Conservation (phyloP, 2,329 filamentous ascomycete species). For the Stagonosporopsis tanaceti region DNA sequence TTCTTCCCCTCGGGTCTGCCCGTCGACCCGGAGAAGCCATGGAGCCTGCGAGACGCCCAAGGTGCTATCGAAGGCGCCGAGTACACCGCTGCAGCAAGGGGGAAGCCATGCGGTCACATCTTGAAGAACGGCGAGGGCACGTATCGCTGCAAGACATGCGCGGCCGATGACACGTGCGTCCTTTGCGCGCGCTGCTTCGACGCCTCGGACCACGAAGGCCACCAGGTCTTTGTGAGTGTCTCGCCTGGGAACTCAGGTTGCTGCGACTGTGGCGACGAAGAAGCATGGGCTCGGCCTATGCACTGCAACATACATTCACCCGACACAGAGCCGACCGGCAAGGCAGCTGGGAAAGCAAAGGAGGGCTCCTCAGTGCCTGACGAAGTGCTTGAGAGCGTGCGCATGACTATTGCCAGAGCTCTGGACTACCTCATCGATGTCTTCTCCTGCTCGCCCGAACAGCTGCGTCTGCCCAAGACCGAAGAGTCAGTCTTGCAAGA, state of each 20-base stretch:
- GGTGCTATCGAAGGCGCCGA: constrained; percentile 93
- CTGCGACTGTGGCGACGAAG: constrained; percentile 95
- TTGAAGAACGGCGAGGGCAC: constrained; percentile 94
- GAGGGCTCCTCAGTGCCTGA: constrained; percentile 68
- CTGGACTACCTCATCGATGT: constrained; percentile 98
- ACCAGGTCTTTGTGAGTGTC: constrained; percentile 88
- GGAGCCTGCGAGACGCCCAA: constrained; percentile 87
- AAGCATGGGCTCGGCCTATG: constrained; percentile 89
- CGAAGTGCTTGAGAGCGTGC: constrained; percentile 78
- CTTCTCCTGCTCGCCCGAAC: constrained; percentile 96
- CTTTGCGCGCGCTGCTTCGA: constrained; percentile 95
- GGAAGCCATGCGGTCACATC: constrained; percentile 96
- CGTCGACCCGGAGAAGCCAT: constrained; percentile 60
- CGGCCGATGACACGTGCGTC: constrained; percentile 92
- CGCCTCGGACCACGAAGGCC: constrained; percentile 90
- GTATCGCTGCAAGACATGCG: constrained; percentile 93
- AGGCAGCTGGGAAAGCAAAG: constrained; percentile 65
- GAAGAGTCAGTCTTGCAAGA: constrained; percentile 81
- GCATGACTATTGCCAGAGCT: constrained; percentile 82
- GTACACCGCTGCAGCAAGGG: constrained; percentile 89
- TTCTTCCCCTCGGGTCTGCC: constrained; percentile 83
- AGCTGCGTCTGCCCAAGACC: constrained; percentile 85
- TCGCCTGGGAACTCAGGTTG: constrained; percentile 93
- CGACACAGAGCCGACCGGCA: constrained; percentile 40
- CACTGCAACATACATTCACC: constrained; percentile 93